These are phyloP conservation scores for Pichia sp. DNA, from an alignment of 1,139 yeast species.

Conservation along the genomic window DNA sequence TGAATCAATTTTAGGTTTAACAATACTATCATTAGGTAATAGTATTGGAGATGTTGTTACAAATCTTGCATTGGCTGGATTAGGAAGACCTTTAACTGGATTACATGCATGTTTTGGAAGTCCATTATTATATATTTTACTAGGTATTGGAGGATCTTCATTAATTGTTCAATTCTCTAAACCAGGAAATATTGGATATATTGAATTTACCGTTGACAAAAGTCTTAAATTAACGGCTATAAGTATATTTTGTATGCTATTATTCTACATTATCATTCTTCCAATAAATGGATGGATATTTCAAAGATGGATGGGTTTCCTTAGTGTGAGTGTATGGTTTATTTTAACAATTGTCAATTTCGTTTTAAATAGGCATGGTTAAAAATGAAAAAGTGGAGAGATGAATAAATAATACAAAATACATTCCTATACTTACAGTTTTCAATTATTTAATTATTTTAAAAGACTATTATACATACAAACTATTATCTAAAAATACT, in stretches of 20 bases:
- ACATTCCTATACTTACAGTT: background rate
- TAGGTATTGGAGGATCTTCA: conserved; percentile 38
- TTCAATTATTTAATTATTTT: background rate
- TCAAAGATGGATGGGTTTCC: conserved; percentile 32
- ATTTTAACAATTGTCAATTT: conserved; percentile 18
- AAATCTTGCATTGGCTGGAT: conserved; percentile 43
- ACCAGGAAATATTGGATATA: background rate
- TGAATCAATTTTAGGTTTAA: conserved; percentile 37
- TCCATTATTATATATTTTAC: conserved; percentile 43
- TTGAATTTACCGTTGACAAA: conserved; percentile 24
- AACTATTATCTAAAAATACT: conserved; percentile 10
- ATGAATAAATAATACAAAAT: no score
- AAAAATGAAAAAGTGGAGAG: conserved; percentile 23
- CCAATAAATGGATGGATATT: conserved; percentile 41
- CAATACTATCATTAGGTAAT: conserved; percentile 50
- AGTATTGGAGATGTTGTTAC: conserved; percentile 53
- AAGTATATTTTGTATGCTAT: conserved; percentile 30
- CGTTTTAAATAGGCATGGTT: conserved; percentile 4
- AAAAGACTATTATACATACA: background rate
- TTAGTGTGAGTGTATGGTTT: conserved; percentile 32
- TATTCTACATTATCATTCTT: conserved; percentile 26
- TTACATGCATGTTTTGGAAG: conserved; percentile 57
- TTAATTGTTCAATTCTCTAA: conserved; percentile 30
- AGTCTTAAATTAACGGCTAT: conserved; percentile 32
- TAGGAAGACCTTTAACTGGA: conserved; percentile 54